Evolutionary conservation across 768 basidiomycete species (phyloP).

Genomic region (Saitozyma podzolica): DNA sequence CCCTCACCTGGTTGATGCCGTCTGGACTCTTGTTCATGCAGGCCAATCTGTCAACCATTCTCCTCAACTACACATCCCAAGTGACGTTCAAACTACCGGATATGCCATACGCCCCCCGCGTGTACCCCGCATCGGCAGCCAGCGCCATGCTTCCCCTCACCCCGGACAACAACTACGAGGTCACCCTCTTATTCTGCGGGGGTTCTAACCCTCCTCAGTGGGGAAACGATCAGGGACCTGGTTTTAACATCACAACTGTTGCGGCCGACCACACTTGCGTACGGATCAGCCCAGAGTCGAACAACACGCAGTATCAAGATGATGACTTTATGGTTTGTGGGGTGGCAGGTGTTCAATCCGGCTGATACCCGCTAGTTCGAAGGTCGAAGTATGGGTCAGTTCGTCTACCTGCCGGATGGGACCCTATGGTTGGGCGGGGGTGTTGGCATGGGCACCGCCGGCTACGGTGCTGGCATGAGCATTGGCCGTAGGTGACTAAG

Average conservation of each 20-base stretch:
- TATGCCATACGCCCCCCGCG: constrained; percentile 47
- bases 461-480: constrained; percentile 51
- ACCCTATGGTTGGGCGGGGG: constrained; percentile 70
- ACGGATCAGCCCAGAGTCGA: constrained; percentile 51
- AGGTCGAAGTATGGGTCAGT: constrained; percentile 38
- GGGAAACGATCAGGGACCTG: constrained; percentile 50
- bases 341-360: constrained; percentile 57
- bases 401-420: constrained; percentile 70
- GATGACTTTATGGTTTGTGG: constrained; percentile 54
- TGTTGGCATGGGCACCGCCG: constrained; percentile 65
- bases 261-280: constrained; percentile 24
- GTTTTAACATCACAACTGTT: constrained; percentile 35
- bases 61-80: constrained; percentile 48
- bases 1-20: constrained; percentile 49
- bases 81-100: constrained; percentile 29
- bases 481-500: too few species aligned
- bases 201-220: constrained; percentile 34
- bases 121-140: constrained; percentile 50
- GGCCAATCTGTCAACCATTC: constrained; percentile 39
- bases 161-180: constrained; percentile 11
- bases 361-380: constrained; percentile 61
- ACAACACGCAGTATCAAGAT: constrained; percentile 58
- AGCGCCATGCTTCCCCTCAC: constrained; percentile 47
- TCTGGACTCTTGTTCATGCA: constrained; percentile 11
- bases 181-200: constrained; percentile 49